Conservation (phyloP, 495 filamentous ascomycete species). For the Neurospora sp. region DNA sequence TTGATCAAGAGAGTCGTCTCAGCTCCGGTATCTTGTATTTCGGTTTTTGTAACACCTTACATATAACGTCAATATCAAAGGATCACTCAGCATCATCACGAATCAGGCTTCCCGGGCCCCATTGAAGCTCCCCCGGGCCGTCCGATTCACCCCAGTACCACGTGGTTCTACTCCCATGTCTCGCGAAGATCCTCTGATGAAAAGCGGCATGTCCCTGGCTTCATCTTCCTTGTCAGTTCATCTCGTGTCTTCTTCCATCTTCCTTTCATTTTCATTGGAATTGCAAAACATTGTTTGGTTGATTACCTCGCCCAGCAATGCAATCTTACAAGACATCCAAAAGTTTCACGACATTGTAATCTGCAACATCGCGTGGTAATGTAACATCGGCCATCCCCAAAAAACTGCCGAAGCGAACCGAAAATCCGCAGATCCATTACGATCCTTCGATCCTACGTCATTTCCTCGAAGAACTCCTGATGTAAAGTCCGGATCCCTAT, state of each 20-base stretch:
- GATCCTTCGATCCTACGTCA: background rate
- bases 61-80: background rate
- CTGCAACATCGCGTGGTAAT: background rate
- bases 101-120: background rate
- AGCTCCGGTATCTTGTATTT: background rate
- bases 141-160: background rate
- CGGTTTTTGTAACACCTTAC: background rate
- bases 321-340: background rate
- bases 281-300: background rate
- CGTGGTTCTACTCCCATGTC: background rate
- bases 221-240: background rate
- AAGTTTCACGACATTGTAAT: background rate
- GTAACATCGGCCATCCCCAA: background rate
- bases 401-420: background rate
- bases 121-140: too few relatives aligned
- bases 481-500: background rate
- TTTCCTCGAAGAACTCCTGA: background rate
- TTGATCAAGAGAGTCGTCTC: background rate
- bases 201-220: background rate
- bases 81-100: background rate
- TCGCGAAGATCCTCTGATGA: background rate
- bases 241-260: background rate
- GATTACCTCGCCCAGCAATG: too few relatives aligned
- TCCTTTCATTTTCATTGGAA: background rate
- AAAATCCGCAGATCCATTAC: background rate